phyloP scores from a whole-genome alignment of 176 grass and related monocot genomes.

The Cymbopogon citratus region DNA sequence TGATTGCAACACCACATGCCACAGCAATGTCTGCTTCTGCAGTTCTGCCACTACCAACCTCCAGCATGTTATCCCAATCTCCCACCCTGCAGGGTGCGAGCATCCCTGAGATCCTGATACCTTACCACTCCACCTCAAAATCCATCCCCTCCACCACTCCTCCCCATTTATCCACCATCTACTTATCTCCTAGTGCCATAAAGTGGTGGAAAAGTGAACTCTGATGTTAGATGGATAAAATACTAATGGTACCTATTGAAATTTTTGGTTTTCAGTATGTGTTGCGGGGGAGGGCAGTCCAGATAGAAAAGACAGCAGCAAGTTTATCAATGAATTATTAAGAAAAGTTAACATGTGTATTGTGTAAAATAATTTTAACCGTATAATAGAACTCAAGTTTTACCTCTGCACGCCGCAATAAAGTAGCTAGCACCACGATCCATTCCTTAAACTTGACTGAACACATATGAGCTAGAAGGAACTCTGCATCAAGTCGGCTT shows the following conservation, averaged over 20 bases:
- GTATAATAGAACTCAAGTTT: background rate
- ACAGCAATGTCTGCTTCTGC: background rate
- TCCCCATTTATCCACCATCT: background rate
- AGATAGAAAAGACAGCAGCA: background rate
- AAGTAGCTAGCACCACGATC: slow-evolving; percentile 92
- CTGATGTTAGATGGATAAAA: background rate
- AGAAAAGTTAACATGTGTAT: background rate
- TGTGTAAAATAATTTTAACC: background rate
- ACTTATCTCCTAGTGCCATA: background rate
- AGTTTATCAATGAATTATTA: background rate
- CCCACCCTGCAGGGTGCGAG: background rate
- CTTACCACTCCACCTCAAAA: background rate
- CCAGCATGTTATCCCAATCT: background rate
- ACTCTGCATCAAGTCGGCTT: slow-evolving; percentile 94
- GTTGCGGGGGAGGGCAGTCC: background rate
- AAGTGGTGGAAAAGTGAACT: background rate
- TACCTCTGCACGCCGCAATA: slow-evolving; percentile 90
- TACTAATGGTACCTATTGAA: background rate
- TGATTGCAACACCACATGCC: background rate
- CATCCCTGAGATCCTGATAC: background rate
- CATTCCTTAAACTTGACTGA: slow-evolving; percentile 99
- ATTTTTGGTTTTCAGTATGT: background rate
- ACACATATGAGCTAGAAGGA: slow-evolving; percentile 98
- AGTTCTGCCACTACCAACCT: background rate
- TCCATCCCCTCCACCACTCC: background rate